Base-by-base conservation (phyloP, 179 eudicot genomes). In the Drosera spatulata region DNA sequence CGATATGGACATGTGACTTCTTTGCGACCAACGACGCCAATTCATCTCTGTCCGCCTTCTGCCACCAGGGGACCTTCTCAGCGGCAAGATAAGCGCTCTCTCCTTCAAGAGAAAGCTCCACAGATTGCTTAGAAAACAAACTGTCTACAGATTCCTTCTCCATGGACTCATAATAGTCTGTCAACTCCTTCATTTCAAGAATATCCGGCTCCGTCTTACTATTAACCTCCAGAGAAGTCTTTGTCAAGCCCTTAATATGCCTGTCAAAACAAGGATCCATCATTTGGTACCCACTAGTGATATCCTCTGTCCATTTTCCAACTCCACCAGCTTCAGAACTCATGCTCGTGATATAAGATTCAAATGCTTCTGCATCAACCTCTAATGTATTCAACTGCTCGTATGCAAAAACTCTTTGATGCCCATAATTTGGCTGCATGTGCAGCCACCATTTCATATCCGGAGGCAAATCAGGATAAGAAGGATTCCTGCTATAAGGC, bases 381-480 rank as follows among this genome's bases (percentile, higher is more conserved):
- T 71, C 74, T 59, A 50, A 44, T 39, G 59, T n/a, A 58, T 63
- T 71, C 9, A 71, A 14, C 41, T 78, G 76, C 49, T 83, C 85
- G 53, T 59, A 66, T 44, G 64, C 62, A 48, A 69, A 61, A 50
- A 71, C 74, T 49, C 68, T 73, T 46, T 74, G 85, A 57, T 63
- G 63, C 14, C 76, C 76, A 54, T 81, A 71, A 62, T 71, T 75
- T 11, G 88, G 85, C 55, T 80, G 80, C 66, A 72, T 58, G 42
- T 85, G 95, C 50, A 91, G 83, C 97, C 97, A 88, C 96, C 97
- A 91, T 64, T 77, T 85, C 53, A 88, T 73, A 62, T 80, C 95
- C 22, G 88, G 84, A 8, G 96, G 81, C 60, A 88, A 74, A 64
- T 75, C 81, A 48, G 81, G 74, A 76, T 67, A 68, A 11, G 87